Percentiles rank a stretch among this genome's conserved stretches.
These are phyloP conservation scores for Casuarina cunninghamiana DNA, from an alignment of 306 rosid genomes.

Conservation along the genomic window DNA sequence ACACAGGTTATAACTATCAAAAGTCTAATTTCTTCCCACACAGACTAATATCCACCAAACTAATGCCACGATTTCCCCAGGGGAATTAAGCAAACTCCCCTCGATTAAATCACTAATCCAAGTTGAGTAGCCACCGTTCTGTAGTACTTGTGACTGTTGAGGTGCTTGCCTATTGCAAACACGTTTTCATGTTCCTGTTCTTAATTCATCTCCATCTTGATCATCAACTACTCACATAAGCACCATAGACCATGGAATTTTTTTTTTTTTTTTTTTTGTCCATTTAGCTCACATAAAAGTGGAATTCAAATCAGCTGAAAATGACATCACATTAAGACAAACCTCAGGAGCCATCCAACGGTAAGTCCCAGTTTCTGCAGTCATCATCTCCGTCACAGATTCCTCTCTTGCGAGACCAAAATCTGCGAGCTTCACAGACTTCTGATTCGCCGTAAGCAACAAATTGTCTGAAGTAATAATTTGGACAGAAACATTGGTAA, in stretches of 20 bases:
- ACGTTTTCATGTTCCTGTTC: neutral
- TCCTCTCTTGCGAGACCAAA: constrained; percentile 98
- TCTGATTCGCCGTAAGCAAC: constrained; percentile 80
- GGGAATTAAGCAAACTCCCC: neutral
- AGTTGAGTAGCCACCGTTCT: neutral
- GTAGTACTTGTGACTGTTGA: neutral
- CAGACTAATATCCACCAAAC: neutral
- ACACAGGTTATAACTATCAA: neutral
- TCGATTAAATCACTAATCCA: neutral
- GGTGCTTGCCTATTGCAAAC: neutral
- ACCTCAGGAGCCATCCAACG: constrained; percentile 99
- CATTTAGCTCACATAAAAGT: neutral
- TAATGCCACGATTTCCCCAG: neutral
- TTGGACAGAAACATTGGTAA: constrained; percentile 3
- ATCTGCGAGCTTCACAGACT: constrained; percentile 91
- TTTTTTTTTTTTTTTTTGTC: constrained; percentile 6
- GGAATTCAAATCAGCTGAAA: neutral
- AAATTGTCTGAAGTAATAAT: constrained; percentile 72
- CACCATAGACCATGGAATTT: neutral
- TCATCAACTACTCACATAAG: constrained; percentile 10
- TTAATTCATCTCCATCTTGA: neutral
- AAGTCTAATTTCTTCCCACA: neutral
- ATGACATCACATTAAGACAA: constrained; percentile 5
- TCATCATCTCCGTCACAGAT: constrained; percentile 97
- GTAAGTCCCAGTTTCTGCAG: constrained; percentile 96